phyloP scores from a whole-genome alignment of 345 rosid genomes.

The Eucalyptus erythrocorys region DNA sequence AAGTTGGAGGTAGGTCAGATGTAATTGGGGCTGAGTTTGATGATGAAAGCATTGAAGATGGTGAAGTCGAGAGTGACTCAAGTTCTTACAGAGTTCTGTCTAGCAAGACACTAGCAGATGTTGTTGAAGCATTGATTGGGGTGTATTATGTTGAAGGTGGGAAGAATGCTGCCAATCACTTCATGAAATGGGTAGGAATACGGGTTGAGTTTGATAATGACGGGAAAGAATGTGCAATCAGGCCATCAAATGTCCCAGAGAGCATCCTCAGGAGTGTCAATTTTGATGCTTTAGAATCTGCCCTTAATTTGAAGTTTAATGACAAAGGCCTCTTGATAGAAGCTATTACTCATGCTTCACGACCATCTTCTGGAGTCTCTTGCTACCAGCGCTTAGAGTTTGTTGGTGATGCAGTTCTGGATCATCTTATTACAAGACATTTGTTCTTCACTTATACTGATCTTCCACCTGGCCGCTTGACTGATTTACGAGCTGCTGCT shows the following conservation, averaged over 20 bases:
- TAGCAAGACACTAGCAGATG: constrained; percentile 97
- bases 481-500: constrained; percentile 98
- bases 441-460: constrained; percentile 83
- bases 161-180: constrained; percentile 76
- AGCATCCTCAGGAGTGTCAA: constrained; percentile 65
- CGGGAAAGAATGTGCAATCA: constrained; percentile 23
- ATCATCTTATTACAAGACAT: constrained; percentile 88
- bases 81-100: constrained; percentile 94
- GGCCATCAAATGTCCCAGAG: constrained; percentile 54
- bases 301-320: constrained; percentile 45
- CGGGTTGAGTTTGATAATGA: constrained; percentile 68
- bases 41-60: constrained; percentile 83
- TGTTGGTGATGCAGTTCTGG: constrained; percentile 97
- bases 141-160: constrained; percentile 94
- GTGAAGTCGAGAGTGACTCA: constrained; percentile 86
- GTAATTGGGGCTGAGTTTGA: constrained; percentile 18
- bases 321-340: constrained; percentile 65
- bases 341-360: constrained; percentile 96
- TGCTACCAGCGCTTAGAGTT: constrained; percentile 95
- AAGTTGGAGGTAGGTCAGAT: constrained; percentile 12
- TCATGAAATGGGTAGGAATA: constrained; percentile 96
- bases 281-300: constrained; percentile 64
- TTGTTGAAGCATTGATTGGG: constrained; percentile 96
- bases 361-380: constrained; percentile 89
- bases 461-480: constrained; percentile 95